phyloP scores from a whole-genome alignment of 306 rosid genomes.

The Dalbergia cultrata region DNA sequence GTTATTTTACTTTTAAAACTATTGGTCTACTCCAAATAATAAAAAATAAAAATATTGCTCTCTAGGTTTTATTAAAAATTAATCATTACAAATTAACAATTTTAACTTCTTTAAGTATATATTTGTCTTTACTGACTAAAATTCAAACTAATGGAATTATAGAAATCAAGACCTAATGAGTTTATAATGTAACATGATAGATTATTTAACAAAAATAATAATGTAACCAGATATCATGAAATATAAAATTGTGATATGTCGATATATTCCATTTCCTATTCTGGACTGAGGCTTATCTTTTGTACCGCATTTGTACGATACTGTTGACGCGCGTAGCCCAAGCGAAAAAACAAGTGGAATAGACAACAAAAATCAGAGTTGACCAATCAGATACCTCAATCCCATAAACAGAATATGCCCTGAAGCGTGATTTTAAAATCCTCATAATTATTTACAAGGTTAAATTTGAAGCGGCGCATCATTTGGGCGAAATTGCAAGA shows the following conservation, averaged over 20 bases:
- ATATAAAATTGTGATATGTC: neutral
- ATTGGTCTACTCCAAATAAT: no score
- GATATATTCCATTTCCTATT: neutral
- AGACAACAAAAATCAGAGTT: neutral
- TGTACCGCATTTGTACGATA: neutral
- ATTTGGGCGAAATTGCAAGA: neutral
- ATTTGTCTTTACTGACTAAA: no score
- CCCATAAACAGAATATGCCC: constrained; percentile 26
- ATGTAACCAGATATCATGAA: neutral
- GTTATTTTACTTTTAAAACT: no score
- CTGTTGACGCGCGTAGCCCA: neutral
- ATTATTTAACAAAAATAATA: no score
- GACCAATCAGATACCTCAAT: neutral
- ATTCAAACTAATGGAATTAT: no score
- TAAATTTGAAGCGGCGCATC: neutral
- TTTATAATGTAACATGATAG: no score
- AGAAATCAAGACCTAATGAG: no score
- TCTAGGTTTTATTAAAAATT: no score
- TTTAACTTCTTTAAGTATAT: no score
- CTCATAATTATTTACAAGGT: neutral
- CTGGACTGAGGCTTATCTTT: neutral
- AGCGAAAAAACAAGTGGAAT: neutral
- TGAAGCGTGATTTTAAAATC: neutral
- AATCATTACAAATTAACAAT: no score
- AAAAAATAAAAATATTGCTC: no score